Conservation (phyloP, 352 stramenopile genomes). For the Globisporangium cederbergense region DNA sequence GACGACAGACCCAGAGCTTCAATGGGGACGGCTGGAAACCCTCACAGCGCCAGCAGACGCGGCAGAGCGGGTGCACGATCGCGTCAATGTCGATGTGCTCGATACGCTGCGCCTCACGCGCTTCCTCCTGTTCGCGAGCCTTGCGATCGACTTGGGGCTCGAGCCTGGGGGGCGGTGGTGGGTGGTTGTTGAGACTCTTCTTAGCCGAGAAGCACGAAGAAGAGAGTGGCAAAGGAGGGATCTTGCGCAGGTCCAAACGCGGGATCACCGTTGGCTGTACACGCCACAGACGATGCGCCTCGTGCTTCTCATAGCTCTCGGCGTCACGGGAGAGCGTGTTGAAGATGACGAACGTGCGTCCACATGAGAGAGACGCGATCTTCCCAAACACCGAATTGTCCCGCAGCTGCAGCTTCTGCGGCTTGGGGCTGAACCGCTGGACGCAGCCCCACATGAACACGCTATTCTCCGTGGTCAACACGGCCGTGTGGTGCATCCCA, state of each 20-base stretch:
- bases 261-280: conserved; percentile 44
- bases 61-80: conserved; percentile 68
- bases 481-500: conserved; percentile 64
- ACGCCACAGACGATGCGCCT: conserved; percentile 49
- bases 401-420: conserved; percentile 30
- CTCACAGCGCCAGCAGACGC: conserved; percentile 72
- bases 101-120: conserved; percentile 36
- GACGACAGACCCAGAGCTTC: conserved; percentile 63
- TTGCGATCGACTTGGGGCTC: conserved; percentile 48
- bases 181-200: conserved; percentile 21
- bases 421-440: conserved; percentile 37
- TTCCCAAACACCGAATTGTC: conserved; percentile 34
- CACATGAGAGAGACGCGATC: conserved; percentile 63
- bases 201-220: conserved; percentile 28
- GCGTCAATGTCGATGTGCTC: conserved; percentile 64
- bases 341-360: conserved; percentile 70
- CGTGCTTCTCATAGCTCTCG: conserved; percentile 52
- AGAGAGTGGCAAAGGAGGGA: conserved; percentile 35
- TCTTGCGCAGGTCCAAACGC: conserved; percentile 36
- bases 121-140: conserved; percentile 28
- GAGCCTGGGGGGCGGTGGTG: conserved; percentile 36
- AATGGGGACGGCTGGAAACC: conserved; percentile 69
- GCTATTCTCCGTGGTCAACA: conserved; percentile 42
- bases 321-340: conserved; percentile 53
- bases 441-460: conserved; percentile 72